Conservation (phyloP, 2,329 filamentous ascomycete species). For the Tolypocladium endophyticum region DNA sequence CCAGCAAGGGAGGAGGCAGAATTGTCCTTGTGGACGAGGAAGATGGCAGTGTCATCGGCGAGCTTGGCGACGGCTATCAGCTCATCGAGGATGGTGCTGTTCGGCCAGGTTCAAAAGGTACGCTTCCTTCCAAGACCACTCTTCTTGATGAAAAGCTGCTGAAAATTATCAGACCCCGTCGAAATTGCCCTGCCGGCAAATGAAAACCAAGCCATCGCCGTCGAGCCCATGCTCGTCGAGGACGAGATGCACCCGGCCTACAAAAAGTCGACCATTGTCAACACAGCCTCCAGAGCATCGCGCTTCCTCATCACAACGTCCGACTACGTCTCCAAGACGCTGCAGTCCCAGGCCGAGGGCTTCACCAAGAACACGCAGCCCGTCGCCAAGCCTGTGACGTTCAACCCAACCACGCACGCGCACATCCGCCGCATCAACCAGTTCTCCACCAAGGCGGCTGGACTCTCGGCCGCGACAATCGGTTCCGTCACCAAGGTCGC, state of each 20-base stretch:
- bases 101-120: slow-evolving; percentile 85
- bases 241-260: slow-evolving; percentile 85
- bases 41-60: slow-evolving; percentile 88
- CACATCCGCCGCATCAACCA: slow-evolving; percentile 82
- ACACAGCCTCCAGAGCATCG: slow-evolving; percentile 78
- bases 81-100: slow-evolving; percentile 68
- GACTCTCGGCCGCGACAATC: slow-evolving; percentile 75
- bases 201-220: slow-evolving; percentile 51
- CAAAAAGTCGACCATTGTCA: slow-evolving; percentile 74
- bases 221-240: slow-evolving; percentile 55
- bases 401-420: slow-evolving; percentile 73
- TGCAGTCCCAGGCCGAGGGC: slow-evolving; percentile 66
- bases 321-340: slow-evolving; percentile 63
- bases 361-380: slow-evolving; percentile 78
- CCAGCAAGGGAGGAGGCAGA: slow-evolving; percentile 56
- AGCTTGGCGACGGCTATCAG: slow-evolving; percentile 73
- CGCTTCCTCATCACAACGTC: slow-evolving; percentile 86
- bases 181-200: slow-evolving; percentile 65
- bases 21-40: slow-evolving; percentile 94
- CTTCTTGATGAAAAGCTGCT: neutral
- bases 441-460: slow-evolving; percentile 71
- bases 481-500: slow-evolving; percentile 74
- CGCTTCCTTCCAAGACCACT: slow-evolving; percentile 14
- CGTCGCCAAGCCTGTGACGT: slow-evolving; percentile 70
- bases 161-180: slow-evolving; percentile 49